Evolutionary conservation across 2,329 filamentous ascomycete genomes (phyloP).

Genomic region (Chrysosporium queenslandicum): DNA sequence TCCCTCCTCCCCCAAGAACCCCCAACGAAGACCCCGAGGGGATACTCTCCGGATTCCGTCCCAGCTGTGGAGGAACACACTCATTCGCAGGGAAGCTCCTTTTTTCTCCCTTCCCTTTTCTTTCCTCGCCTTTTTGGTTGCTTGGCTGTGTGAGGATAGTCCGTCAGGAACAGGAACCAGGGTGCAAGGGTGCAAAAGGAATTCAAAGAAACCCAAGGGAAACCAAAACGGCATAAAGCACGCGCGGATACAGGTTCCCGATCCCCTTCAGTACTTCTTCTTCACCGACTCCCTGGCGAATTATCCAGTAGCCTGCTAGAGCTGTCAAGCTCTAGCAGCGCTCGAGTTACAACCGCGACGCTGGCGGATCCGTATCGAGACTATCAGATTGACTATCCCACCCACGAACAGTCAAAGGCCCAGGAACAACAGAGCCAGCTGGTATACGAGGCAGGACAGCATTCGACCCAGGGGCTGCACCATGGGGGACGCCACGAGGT

Average conservation of each 20-base stretch:
- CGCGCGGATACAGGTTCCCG: no score
- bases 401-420: slow-evolving; percentile 56
- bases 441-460: slow-evolving; percentile 47
- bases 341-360: slow-evolving; percentile 60
- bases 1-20: no score
- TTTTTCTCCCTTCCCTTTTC: no score
- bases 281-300: slow-evolving; percentile 7
- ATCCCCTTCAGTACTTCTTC: no score
- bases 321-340: slow-evolving; percentile 63
- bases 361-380: slow-evolving; percentile 67
- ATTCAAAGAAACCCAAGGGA: background rate
- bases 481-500: slow-evolving; percentile 28
- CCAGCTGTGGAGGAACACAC: background rate
- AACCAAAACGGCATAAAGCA: background rate
- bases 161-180: no score
- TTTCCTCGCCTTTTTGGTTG: no score
- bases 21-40: background rate
- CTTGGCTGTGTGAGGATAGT: background rate
- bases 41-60: no score
- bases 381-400: slow-evolving; percentile 66
- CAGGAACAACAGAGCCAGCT: slow-evolving; percentile 56
- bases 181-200: background rate
- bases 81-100: no score
- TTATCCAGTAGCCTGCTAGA: slow-evolving; percentile 48
- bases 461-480: slow-evolving; percentile 29